Evolutionary conservation across 495 filamentous ascomycete genomes (phyloP), one percentile per base, ranked within the genome.

Genomic region (Filosporella fistucella): DNA sequence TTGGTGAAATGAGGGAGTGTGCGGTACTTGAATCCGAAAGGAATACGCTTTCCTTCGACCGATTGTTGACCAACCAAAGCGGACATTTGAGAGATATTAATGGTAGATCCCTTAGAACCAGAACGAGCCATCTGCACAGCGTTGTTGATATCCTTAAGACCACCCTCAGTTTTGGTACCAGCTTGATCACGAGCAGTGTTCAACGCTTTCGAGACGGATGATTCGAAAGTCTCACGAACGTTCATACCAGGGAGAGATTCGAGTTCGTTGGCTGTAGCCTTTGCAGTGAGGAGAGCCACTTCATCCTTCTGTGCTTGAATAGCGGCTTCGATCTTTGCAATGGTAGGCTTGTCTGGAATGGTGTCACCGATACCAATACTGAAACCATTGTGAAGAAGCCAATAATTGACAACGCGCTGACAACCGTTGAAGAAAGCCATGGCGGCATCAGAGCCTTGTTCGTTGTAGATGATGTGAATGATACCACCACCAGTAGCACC

Each of bases 11-110:
- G 93, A 0, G 93, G 93, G 38, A 99, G 70, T 0, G 93, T 95
- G 24, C 93, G 88, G 62, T 97, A 97, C 63, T 96, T 96, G 80
- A 99, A 99, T 23, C 93, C 93, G 62, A 99, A 99, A 0, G 94
- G 93, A 73, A 99, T 96, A 71, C 93, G 91, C 70, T 96, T 96
- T 55, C 93, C 93, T 64, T 99, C 93, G 13, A 99, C 89, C 25
- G 90, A 93, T 62, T 99, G 93, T 56, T 99, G 93, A 42, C 93
- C 93, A 17, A 99, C 93, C 41, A 96, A 75, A 11, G 94, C 91
- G 39, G 89, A 91, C 93, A 99, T 99, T 66, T 99, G 93, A 14
- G 94, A 96, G 55, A 99, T 97, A 63, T 99, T 99, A 70, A 97
- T 97, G 3, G 88, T 88, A 4, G 93, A 95, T 55, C 93, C 93